Evolutionary conservation across 208 protist species (phyloP).

Genomic region (Crithidia brevicula): DNA sequence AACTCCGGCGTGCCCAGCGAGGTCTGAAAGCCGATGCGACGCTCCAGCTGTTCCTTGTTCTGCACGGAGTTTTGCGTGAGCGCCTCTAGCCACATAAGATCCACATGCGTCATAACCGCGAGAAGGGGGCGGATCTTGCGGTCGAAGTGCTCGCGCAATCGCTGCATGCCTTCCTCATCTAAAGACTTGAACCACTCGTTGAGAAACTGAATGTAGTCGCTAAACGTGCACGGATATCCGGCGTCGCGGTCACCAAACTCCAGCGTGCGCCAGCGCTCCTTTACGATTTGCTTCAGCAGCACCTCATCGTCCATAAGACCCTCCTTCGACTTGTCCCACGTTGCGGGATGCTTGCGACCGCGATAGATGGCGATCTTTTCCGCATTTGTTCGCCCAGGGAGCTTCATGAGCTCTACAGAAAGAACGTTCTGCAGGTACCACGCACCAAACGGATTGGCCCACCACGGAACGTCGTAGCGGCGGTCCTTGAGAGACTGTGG

Average conservation of each 20-base stretch:
- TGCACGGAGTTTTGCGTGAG: conserved; percentile 89
- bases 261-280: conserved; percentile 90
- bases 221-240: conserved; percentile 91
- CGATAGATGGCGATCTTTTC: conserved; percentile 92
- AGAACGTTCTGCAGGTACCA: conserved; percentile 95
- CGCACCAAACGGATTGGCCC: conserved; percentile 93
- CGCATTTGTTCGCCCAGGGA: conserved; percentile 85
- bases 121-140: conserved; percentile 91
- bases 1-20: conserved; percentile 93
- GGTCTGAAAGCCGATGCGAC: conserved; percentile 90
- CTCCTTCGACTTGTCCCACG: conserved; percentile 58
- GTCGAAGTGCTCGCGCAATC: conserved; percentile 93
- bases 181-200: conserved; percentile 95
- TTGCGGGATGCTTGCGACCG: conserved; percentile 52
- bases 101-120: conserved; percentile 92
- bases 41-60: conserved; percentile 89
- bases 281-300: conserved; percentile 85
- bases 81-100: conserved; percentile 91
- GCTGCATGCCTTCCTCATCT: conserved; percentile 92
- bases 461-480: conserved; percentile 93
- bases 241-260: conserved; percentile 92
- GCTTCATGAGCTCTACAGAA: conserved; percentile 88
- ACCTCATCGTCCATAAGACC: conserved; percentile 82
- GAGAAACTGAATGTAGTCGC: conserved; percentile 94
- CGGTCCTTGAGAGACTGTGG: conserved; percentile 92